Percentiles rank a stretch among this genome's conserved stretches.
phyloP scores from a whole-genome alignment of 306 rosid species.

The Parietaria judaica region DNA sequence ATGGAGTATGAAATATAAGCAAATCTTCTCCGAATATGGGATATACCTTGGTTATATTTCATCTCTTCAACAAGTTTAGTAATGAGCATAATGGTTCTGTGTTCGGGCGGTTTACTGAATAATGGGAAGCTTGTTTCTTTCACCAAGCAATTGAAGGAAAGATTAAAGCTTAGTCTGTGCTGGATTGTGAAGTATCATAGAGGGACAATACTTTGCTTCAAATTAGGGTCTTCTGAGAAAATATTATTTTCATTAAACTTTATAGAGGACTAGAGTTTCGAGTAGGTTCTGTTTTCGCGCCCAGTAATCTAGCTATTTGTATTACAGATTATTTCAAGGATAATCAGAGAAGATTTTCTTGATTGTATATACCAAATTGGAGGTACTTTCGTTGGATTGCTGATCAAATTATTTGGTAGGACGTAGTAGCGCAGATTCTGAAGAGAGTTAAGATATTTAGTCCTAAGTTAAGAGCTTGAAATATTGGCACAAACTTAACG shows the following conservation, averaged over 20 bases:
- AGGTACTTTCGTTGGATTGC: not conserved
- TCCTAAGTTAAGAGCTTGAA: too few species aligned
- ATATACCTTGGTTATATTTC: too few species aligned
- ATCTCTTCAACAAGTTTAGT: too few species aligned
- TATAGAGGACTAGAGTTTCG: not conserved
- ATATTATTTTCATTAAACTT: not conserved
- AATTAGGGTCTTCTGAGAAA: not conserved
- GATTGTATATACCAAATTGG: not conserved
- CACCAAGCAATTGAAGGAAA: not conserved
- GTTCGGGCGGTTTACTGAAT: not conserved
- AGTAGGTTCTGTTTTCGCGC: not conserved
- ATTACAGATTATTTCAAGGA: not conserved
- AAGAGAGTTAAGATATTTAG: not conserved
- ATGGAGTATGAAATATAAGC: conserved; percentile 1
- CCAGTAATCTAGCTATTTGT: not conserved
- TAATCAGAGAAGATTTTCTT: not conserved
- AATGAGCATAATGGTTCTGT: too few species aligned
- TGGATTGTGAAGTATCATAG: conserved; percentile 1
- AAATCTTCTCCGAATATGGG: not conserved
- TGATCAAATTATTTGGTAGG: not conserved
- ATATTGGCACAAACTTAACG: not conserved
- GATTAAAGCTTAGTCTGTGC: too few species aligned
- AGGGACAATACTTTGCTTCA: not conserved
- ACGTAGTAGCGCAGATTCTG: conserved; percentile 1
- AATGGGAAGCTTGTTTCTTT: not conserved